Conservation (phyloP, 2,329 filamentous ascomycete genomes). For the Aspergillus sp. region DNA sequence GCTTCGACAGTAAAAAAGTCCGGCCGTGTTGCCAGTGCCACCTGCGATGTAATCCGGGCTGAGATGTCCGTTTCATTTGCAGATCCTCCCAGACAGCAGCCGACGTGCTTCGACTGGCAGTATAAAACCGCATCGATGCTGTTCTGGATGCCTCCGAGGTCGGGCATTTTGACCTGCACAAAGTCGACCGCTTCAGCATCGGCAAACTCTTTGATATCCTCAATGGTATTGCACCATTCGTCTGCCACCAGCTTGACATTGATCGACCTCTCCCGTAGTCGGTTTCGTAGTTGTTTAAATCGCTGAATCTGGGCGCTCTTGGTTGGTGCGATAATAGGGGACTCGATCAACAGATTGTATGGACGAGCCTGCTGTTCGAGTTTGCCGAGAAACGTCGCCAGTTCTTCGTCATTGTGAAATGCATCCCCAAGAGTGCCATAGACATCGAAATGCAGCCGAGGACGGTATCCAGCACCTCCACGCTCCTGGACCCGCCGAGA, state of each 20-base stretch:
- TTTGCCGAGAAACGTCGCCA: constrained; percentile 6
- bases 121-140: constrained; percentile 14
- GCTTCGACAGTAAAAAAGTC: constrained; percentile 4
- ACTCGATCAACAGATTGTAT: constrained; percentile 13
- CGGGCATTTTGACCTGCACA: constrained; percentile 16
- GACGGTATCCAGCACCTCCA: constrained; percentile 6
- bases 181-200: constrained; percentile 12
- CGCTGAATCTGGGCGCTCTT: constrained; percentile 10
- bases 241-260: constrained; percentile 10
- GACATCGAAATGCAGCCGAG: constrained; percentile 13
- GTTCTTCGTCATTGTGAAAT: constrained; percentile 2
- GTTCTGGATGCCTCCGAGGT: constrained; percentile 11
- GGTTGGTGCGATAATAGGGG: constrained; percentile 10
- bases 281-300: constrained; percentile 1
- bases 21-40: constrained; percentile 3
- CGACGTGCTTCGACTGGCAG: constrained; percentile 6
- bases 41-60: constrained; percentile 19
- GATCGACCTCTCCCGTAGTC: constrained; percentile 1
- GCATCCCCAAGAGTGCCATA: constrained; percentile 13
- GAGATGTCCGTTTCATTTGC: constrained; percentile 20
- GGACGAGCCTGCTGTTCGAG: constrained; percentile 7
- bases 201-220: constrained; percentile 13
- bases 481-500: constrained; percentile 7
- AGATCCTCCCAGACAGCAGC: constrained; percentile 13
- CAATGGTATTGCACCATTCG: constrained; percentile 15